Base-by-base conservation (phyloP, 1,284 basidiomycete species). In the Ustilago crameri region DNA sequence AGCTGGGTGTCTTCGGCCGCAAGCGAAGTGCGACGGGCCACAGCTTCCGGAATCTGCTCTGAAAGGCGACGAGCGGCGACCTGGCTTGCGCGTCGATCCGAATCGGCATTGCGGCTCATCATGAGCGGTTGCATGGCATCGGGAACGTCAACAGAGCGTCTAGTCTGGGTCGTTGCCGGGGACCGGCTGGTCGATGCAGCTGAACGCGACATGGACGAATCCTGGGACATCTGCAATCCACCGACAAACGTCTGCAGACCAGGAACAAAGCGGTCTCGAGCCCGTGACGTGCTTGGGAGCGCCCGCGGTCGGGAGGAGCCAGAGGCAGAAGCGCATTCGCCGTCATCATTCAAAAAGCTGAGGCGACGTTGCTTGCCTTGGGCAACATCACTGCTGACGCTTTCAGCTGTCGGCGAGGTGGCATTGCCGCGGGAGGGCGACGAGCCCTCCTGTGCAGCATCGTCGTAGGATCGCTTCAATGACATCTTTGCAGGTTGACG, bases 161-260 rank as follows among this genome's bases (percentile, higher is more conserved):
- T 35, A 8, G 57, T 26, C 1, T 42, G 23, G 20, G 53, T 12
- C 2, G 48, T n/a, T 10, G 58, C 9, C 26, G 48, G 17, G 8
- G 43, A 17, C 18, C 24, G 51, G 30, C 47, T 37, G 4, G 43
- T 14, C n/a, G 51, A 14, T n/a, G 45, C 40, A 12, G 34, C n/a
- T n/a, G 35, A 15, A 12, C 22, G 47, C 3, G 48, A 42, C 20
- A 47, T 32, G 9, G 54, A 56, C 2, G 50, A 57, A 34, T 60
- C 58, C 51, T 65, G 72, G 15, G 67, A 70, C 74, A 75, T 75
- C n/a, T 64, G 57, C 32, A 75, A 52, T 38, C 73, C 75, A 18
- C 69, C 64, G 59, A 77, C 75, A 24, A 77, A 69, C 1, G 75
- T 75, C 48, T 76, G 74, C 12, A 77, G 52, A 44, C 75, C 75